Evolutionary conservation across 73 alveolate species (phyloP), one percentile per base, ranked within the genome.

Genomic region (Tetrahymena elliotti): DNA sequence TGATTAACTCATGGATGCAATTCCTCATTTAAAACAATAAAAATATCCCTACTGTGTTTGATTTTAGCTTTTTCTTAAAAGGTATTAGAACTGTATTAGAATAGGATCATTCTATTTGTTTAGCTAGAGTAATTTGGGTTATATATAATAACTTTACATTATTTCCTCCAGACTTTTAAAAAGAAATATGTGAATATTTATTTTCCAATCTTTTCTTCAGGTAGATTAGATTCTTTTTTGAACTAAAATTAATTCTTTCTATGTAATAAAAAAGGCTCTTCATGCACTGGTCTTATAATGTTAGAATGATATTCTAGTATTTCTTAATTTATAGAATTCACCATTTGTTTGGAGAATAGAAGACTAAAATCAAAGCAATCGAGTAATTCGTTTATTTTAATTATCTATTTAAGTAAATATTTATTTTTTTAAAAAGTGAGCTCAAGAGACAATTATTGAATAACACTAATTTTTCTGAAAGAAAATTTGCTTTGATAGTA

Each of bases 231-330:
- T 68, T 27, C 4, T 24, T 68, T 3, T 68, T 1, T 3, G 36
- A n/a, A 68, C n/a, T 24, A 68, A 24, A 40, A 40, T 40, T 40
- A 40, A 10, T 40, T 24, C 1, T 27, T 68, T 27, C n/a, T 68
- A 24, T 68, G n/a, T n/a, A n/a, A n/a, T n/a, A n/a, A 27, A 68
- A 68, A 68, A 68, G 88, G 88, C 88, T 96, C 83, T 96, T 97
- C 96, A 95, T 96, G 96, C 99, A 97, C 84, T 97, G 99, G 98
- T 97, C 98, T 15, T 93, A 53, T 68, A 97, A 97, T 92, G 97
- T 97, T 47, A 95, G 99, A 84, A 96, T 83, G 97, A 96, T 97
- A 22, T 94, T 97, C 96, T 96, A 93, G 53, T 95, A 97, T 53
- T 92, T 97, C 88, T 92, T 96, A 40, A 92, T 96, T 83, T 97